Base-by-base conservation (phyloP, 139 green algal genomes). In the Ettlia oleoabundans region DNA sequence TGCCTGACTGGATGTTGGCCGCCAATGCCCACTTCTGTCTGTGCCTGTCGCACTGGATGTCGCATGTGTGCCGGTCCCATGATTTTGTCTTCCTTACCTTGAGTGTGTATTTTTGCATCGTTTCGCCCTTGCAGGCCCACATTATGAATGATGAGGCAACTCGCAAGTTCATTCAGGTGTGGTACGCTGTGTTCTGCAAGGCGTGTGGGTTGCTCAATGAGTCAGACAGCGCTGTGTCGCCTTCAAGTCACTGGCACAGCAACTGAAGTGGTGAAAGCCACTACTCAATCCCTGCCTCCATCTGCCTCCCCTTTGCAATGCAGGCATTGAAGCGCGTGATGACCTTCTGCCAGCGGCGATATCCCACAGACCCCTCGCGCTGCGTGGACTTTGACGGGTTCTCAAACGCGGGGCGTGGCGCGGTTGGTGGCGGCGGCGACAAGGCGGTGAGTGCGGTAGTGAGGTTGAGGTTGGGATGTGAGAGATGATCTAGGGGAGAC, bases 71-170 rank as follows among this genome's bases (percentile, higher is more conserved):
- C 47, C 15, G 47, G 47, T 58, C 13, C 47, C 1, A 91, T 80
- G 47, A 84, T 78, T n/a, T n/a, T n/a, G n/a, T n/a, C n/a, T n/a
- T n/a, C n/a, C n/a, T n/a, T n/a, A n/a, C n/a, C n/a, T n/a, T n/a
- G n/a, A n/a, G n/a, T n/a, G n/a, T n/a, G n/a, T n/a, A n/a, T n/a
- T n/a, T n/a, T n/a, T n/a, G n/a, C n/a, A n/a, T n/a, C n/a, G n/a
- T n/a, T n/a, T n/a, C n/a, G n/a, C n/a, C n/a, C n/a, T n/a, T n/a
- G 75, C 83, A 95, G 75, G 97, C 97, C 28, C 97, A 99, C 91
- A 96, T 99, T 86, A 99, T 99, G 97, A 98, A 99, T 85, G 97
- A 99, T 65, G 97, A 99, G 89, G 95, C 95, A 4, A 98, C 97
- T 4, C 91, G 97, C 71, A 99, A 99, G 90, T 97, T 94, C 55